These are phyloP conservation scores for Mortierella sp. DNA, from an alignment of 371 early-diverging fungal genomes.

Conservation along the genomic window DNA sequence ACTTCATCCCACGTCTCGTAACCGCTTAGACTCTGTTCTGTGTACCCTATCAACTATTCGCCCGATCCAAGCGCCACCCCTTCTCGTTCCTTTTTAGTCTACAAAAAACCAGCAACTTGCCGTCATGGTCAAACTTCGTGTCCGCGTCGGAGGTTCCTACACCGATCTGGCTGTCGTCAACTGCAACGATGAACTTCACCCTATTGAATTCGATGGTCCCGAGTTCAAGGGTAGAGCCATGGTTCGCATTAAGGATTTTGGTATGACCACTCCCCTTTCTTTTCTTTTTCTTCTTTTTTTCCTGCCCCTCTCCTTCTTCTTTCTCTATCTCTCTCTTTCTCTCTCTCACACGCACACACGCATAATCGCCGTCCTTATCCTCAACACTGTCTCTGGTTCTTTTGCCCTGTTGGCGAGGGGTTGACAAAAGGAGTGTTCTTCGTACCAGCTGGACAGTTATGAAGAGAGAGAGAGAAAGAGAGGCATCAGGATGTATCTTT, in stretches of 20 bases:
- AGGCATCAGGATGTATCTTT: too few relatives aligned
- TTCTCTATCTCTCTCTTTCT: not conserved
- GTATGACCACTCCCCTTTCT: slow-evolving; percentile 21
- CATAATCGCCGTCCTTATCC: too few relatives aligned
- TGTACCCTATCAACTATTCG: too few relatives aligned
- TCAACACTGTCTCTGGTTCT: too few relatives aligned
- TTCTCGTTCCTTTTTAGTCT: not conserved
- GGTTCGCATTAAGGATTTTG: slow-evolving; percentile 68
- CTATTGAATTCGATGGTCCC: slow-evolving; percentile 65
- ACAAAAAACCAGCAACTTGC: not conserved
- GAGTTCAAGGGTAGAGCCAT: slow-evolving; percentile 64
- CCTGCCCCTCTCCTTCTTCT: not conserved
- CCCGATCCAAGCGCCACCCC: not conserved
- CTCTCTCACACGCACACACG: not conserved
- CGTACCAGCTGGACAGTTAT: too few relatives aligned
- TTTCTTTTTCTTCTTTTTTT: not conserved
- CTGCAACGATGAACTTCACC: slow-evolving; percentile 64
- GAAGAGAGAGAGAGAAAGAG: too few relatives aligned
- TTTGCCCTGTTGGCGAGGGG: too few relatives aligned
- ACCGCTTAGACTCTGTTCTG: too few relatives aligned
- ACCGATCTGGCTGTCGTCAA: slow-evolving; percentile 54
- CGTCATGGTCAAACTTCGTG: slow-evolving; percentile 53
- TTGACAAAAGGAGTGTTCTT: not conserved
- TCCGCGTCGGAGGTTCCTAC: slow-evolving; percentile 57
- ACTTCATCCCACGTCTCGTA: too few relatives aligned